phyloP scores from a whole-genome alignment of 805 yeast species.

The Saccharomycopsis oosterbeekiorum region DNA sequence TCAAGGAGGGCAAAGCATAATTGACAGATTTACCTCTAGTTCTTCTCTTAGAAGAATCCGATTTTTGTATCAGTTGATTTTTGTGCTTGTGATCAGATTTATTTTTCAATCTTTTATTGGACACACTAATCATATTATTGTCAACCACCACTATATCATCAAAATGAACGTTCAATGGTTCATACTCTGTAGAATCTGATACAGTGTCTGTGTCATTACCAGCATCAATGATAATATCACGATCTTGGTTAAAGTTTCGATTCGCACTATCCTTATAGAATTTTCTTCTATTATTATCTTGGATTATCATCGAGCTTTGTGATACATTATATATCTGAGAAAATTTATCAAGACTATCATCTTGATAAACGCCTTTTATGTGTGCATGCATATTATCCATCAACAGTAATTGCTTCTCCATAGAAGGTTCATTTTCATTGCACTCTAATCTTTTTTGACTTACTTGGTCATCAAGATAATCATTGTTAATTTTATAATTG shows the following conservation, averaged over 20 bases:
- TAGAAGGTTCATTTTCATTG: background rate
- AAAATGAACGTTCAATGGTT: constrained; percentile 16
- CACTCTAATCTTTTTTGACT: background rate
- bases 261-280: background rate
- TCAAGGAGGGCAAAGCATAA: constrained; percentile 58
- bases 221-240: constrained; percentile 4
- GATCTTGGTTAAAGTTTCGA: constrained; percentile 2
- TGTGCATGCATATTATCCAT: background rate
- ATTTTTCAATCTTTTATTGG: background rate
- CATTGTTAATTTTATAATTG: background rate
- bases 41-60: constrained; percentile 30
- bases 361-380: background rate
- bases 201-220: constrained; percentile 8
- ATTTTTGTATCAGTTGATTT: constrained; percentile 1
- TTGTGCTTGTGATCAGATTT: background rate
- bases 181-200: constrained; percentile 24
- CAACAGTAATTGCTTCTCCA: background rate
- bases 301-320: background rate
- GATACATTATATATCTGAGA: background rate
- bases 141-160: constrained; percentile 15
- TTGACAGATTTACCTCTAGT: constrained; percentile 50
- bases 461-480: background rate
- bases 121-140: background rate
- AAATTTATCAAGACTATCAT: background rate
- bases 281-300: constrained; percentile 5